phyloP scores from a whole-genome alignment of 805 yeast species.

The Starmerella roubikii region DNA sequence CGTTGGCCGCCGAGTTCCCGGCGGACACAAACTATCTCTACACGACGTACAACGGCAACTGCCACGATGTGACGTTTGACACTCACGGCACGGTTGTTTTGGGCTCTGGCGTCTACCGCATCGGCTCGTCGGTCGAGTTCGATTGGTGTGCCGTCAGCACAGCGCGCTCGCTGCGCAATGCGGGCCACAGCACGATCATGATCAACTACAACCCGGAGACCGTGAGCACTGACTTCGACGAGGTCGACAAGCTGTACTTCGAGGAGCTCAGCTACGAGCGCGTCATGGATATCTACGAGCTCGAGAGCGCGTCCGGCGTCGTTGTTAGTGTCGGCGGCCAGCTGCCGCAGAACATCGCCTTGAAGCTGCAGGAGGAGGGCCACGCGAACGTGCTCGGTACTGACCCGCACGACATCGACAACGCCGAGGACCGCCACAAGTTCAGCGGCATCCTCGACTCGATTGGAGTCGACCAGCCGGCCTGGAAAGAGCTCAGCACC shows the following conservation, averaged over 20 bases:
- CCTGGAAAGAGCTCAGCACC: conserved; percentile 90
- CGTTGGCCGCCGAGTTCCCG: conserved; percentile 97
- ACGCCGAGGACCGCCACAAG: conserved; percentile 97
- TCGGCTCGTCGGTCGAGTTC: conserved; percentile 95
- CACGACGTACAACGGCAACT: conserved; percentile 87
- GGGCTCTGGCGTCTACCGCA: conserved; percentile 98
- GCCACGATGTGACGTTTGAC: conserved; percentile 69
- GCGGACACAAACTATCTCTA: conserved; percentile 91
- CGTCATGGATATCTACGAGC: conserved; percentile 91
- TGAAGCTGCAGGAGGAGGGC: conserved; percentile 54
- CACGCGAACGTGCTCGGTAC: conserved; percentile 80
- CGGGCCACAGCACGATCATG: conserved; percentile 87
- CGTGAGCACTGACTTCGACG: conserved; percentile 95
- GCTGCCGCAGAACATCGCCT: conserved; percentile 92
- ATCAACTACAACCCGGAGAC: conserved; percentile 97
- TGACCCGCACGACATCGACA: conserved; percentile 85
- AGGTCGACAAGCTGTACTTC: conserved; percentile 91
- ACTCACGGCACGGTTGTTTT: conserved; percentile 88
- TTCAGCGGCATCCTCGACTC: conserved; percentile 88
- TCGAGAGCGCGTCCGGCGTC: conserved; percentile 79
- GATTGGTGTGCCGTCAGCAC: conserved; percentile 99
- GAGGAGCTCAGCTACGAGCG: conserved; percentile 93
- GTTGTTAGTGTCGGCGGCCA: conserved; percentile 97
- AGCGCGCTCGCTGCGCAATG: conserved; percentile 80
- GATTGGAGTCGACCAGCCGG: conserved; percentile 90